Evolutionary conservation across 345 rosid genomes (phyloP), one percentile per base, ranked within the genome.

Genomic region (Aethionema arabicum): DNA sequence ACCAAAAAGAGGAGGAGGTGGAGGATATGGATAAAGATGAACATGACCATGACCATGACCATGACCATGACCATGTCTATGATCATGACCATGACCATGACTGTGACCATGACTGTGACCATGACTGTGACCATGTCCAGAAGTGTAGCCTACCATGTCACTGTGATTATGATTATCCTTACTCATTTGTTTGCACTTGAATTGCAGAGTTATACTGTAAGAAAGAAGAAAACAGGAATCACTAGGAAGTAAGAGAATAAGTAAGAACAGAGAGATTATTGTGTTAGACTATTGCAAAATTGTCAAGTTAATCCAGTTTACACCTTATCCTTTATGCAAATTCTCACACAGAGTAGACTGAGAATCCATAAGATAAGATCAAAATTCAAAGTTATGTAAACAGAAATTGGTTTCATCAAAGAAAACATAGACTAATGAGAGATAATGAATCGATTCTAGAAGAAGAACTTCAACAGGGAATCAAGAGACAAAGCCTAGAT

Each of bases 111-210:
- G n/a, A n/a, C n/a, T n/a, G n/a, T 68, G 58, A 62, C 74, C 58
- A 1, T 70, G 75, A 32, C 60, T 73, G 63, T 29, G 68, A 61
- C 6, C 77, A 40, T 74, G 69, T 40, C 85, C 91, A 0, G 74
- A 78, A 37, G 85, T 90, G 49, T 43, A 85, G 42, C 91, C 96
- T 63, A 74, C 88, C 36, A 85, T 81, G 74, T 85, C 86, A 9
- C 67, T 87, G 30, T 79, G 72, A 40, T 69, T 68, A 48, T 53
- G 55, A 49, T 75, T 47, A 57, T 82, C 85, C 30, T 70, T 69
- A 61, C 83, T 88, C 57, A 81, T 82, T 50, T 76, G n/a, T 73
- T 76, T 73, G 78, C 65, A 40, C 58, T 68, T 72, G 40, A 15
- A 15, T 51, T 68, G 36, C 27, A 55, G 49, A 52, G 62, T 43